Conservation (phyloP, 805 yeast genomes). For the Myxozyma mucilagina region DNA sequence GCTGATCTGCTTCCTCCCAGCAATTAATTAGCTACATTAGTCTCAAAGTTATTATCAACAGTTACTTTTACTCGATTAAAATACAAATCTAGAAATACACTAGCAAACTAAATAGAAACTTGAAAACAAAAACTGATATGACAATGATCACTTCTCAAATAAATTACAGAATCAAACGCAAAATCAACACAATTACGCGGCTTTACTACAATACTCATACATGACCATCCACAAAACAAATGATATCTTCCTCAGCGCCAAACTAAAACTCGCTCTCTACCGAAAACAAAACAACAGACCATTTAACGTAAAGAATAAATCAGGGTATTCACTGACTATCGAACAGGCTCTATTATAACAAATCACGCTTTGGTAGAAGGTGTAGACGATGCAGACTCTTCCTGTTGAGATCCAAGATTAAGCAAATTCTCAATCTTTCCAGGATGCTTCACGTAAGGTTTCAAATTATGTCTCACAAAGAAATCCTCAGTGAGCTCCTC, state of each 20-base stretch:
- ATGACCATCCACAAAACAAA: neutral
- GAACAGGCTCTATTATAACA: neutral
- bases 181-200: neutral
- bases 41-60: no score
- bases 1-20: no score
- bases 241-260: slow-evolving; percentile 8
- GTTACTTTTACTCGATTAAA: neutral
- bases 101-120: neutral
- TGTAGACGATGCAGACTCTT: neutral
- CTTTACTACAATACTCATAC: neutral
- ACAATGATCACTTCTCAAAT: neutral
- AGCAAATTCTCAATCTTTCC: slow-evolving; percentile 17
- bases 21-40: no score
- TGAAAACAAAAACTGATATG: neutral
- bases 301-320: neutral
- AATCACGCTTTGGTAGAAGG: neutral
- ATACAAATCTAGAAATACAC: slow-evolving; percentile 5
- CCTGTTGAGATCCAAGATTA: neutral
- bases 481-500: slow-evolving; percentile 78
- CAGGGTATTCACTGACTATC: no score
- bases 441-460: slow-evolving; percentile 19
- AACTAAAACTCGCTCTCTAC: neutral
- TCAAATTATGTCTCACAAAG: slow-evolving; percentile 52
- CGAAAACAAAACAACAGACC: neutral
- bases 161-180: neutral